These are phyloP conservation scores for Barbatosphaeria neglecta DNA, from an alignment of 495 filamentous ascomycete species.

Conservation along the genomic window DNA sequence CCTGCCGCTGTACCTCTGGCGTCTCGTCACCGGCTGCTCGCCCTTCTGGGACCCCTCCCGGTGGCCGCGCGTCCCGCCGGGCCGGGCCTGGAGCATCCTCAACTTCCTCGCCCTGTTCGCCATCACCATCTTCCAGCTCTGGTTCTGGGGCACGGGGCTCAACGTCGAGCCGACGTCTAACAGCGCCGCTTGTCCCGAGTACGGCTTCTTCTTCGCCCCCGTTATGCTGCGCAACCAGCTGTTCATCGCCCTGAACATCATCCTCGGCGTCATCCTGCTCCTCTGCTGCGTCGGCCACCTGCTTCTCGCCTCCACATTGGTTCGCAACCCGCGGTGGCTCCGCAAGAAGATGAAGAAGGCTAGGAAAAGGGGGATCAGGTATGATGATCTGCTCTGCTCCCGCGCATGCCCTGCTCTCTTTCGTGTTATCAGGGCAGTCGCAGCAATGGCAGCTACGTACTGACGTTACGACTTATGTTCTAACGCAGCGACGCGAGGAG, in stretches of 20 bases:
- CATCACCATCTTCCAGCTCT: conserved; percentile 19
- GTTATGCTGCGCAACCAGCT: conserved; percentile 7
- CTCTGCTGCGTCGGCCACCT: background rate
- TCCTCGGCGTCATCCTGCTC: conserved; percentile 9
- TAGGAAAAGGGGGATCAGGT: conserved; percentile 1
- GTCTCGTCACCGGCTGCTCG: conserved; percentile 15
- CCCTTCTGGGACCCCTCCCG: conserved; percentile 7
- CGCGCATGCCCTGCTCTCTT: too few species aligned
- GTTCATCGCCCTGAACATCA: conserved; percentile 13
- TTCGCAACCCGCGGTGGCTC: background rate
- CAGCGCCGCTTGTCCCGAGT: conserved; percentile 2
- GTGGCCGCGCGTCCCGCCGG: conserved; percentile 8
- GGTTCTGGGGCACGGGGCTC: conserved; percentile 24
- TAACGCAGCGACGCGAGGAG: background rate
- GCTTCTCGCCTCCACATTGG: background rate
- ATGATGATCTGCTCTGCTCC: background rate
- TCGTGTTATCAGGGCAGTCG: too few species aligned
- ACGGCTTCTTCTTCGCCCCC: conserved; percentile 14
- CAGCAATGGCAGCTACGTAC: too few species aligned
- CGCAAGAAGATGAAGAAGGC: conserved; percentile 1
- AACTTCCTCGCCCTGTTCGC: conserved; percentile 14
- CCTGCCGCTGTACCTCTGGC: conserved; percentile 20
- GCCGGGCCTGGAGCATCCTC: conserved; percentile 5
- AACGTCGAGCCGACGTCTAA: background rate
- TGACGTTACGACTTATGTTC: background rate